These are phyloP conservation scores for Serendipita sp. DNA, from an alignment of 1,284 basidiomycete species.

Conservation along the genomic window DNA sequence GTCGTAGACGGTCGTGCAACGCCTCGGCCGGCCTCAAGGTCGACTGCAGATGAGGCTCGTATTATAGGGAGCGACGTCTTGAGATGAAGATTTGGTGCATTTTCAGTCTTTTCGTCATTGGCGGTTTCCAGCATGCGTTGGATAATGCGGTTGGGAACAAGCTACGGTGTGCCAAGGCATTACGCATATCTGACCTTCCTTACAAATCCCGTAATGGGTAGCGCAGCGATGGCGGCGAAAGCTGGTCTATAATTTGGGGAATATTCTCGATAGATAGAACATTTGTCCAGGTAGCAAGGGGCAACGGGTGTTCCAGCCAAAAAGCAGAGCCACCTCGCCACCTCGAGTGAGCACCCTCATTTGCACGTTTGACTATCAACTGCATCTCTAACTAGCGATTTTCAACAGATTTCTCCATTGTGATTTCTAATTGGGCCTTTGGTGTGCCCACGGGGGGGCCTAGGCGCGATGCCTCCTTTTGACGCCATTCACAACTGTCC, in stretches of 20 bases:
- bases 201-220: too few species aligned
- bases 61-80: not conserved
- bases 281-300: too few species aligned
- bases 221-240: too few species aligned
- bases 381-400: too few species aligned
- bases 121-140: not conserved
- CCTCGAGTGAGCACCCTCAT: too few species aligned
- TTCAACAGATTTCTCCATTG: too few species aligned
- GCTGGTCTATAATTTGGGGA: too few species aligned
- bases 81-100: not conserved
- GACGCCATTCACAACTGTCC: not conserved
- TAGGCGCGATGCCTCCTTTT: not conserved
- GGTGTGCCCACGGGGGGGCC: not conserved
- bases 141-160: not conserved
- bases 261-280: too few species aligned
- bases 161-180: not conserved
- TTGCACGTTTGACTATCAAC: too few species aligned
- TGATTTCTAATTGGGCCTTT: too few species aligned
- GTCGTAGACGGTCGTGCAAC: not conserved
- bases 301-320: too few species aligned
- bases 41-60: not conserved
- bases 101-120: slow-evolving; percentile 3
- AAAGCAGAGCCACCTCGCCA: too few species aligned
- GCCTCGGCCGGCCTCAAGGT: not conserved
- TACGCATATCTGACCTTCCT: not conserved